Evolutionary conservation across 164 flowering plant species (phyloP).

Genomic region (Platanus orientalis): DNA sequence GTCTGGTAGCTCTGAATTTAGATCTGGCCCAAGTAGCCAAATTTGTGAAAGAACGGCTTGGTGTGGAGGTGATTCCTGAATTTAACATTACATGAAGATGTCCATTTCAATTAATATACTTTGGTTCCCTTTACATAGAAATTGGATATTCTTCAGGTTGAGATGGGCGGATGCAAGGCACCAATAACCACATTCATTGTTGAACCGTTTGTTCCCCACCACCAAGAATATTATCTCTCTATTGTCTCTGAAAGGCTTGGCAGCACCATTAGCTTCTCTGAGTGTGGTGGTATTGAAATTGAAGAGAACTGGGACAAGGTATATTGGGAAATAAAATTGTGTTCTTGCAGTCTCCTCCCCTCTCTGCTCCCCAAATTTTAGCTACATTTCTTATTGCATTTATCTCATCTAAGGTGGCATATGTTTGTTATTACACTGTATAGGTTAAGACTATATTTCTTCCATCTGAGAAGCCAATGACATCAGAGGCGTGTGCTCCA

Average conservation of each 20-base stretch:
- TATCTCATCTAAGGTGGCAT: neutral
- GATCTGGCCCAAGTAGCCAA: slow-evolving; percentile 83
- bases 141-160: slow-evolving; percentile 48
- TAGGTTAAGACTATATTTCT: slow-evolving; percentile 80
- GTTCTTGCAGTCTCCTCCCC: neutral
- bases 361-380: neutral
- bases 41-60: slow-evolving; percentile 78
- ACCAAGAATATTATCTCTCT: slow-evolving; percentile 75
- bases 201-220: slow-evolving; percentile 87
- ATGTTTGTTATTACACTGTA: slow-evolving; percentile 4
- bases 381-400: neutral
- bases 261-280: slow-evolving; percentile 78
- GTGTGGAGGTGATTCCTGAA: slow-evolving; percentile 52
- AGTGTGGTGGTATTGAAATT: slow-evolving; percentile 95
- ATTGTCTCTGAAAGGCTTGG: slow-evolving; percentile 91
- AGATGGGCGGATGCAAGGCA: slow-evolving; percentile 93
- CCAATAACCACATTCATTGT: slow-evolving; percentile 91
- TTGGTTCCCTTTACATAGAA: neutral
- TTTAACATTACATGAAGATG: neutral
- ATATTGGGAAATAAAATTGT: neutral
- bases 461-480: slow-evolving; percentile 65
- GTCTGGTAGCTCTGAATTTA: slow-evolving; percentile 77
- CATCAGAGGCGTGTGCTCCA: slow-evolving; percentile 73
- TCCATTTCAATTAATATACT: neutral
- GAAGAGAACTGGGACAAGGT: slow-evolving; percentile 99